Percentiles rank a stretch among this genome's conserved stretches.
phyloP scores from a whole-genome alignment of 306 rosid genomes.

The Echinosophora koreensis region DNA sequence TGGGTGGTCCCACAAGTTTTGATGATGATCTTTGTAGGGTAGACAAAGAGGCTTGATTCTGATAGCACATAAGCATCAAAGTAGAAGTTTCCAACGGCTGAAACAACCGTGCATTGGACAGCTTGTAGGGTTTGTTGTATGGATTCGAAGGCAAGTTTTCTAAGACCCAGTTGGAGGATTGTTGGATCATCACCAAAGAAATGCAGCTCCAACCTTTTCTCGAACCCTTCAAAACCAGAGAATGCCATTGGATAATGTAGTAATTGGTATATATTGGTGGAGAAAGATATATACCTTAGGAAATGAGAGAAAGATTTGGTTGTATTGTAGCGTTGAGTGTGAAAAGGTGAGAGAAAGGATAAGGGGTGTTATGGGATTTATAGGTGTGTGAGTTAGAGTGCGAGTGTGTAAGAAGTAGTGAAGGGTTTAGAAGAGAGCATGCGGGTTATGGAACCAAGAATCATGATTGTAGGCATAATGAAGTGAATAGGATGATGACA shows the following conservation, averaged over 20 bases:
- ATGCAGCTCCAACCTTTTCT: constrained; percentile 87
- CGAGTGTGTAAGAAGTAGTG: constrained; percentile 38
- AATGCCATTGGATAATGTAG: constrained; percentile 62
- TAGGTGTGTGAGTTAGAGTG: constrained; percentile 62
- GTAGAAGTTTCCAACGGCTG: constrained; percentile 75
- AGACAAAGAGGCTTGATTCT: constrained; percentile 89
- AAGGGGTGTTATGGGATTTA: constrained; percentile 63
- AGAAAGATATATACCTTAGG: background rate
- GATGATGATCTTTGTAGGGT: constrained; percentile 85
- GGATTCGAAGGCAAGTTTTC: constrained; percentile 65
- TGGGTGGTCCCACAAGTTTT: constrained; percentile 94
- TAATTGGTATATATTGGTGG: background rate
- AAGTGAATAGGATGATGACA: constrained; percentile 66
- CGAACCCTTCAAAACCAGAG: constrained; percentile 92
- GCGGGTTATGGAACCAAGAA: constrained; percentile 96
- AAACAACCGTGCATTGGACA: constrained; percentile 86
- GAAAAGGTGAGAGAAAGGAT: constrained; percentile 52
- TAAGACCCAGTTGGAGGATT: constrained; percentile 58
- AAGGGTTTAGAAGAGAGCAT: constrained; percentile 64
- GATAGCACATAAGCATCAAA: constrained; percentile 85
- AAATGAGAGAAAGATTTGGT: constrained; percentile 28
- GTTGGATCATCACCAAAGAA: constrained; percentile 79
- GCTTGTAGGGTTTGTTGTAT: constrained; percentile 63
- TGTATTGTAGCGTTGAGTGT: background rate
- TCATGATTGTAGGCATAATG: constrained; percentile 83